These are phyloP conservation scores for Amphicarpaea edgeworthii DNA, from an alignment of 306 rosid genomes.

Conservation along the genomic window DNA sequence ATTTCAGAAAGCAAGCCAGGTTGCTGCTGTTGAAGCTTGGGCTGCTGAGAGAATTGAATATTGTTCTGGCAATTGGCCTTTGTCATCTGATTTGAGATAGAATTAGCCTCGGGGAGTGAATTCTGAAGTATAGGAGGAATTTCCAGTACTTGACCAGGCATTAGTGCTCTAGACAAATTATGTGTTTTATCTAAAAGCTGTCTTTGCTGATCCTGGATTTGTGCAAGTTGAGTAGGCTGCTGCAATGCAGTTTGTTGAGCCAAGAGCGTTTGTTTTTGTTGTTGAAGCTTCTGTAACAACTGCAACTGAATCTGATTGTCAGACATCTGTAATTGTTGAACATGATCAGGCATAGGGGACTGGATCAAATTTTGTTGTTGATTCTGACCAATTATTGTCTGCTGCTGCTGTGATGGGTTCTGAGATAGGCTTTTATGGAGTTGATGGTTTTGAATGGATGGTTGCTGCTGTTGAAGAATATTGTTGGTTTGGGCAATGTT, in stretches of 20 bases:
- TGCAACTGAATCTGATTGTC: constrained; percentile 78
- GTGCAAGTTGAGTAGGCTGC: constrained; percentile 69
- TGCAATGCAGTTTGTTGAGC: constrained; percentile 73
- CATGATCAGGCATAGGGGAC: constrained; percentile 64
- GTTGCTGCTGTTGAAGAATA: constrained; percentile 77
- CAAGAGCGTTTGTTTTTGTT: constrained; percentile 71
- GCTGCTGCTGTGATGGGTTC: constrained; percentile 62
- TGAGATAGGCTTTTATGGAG: constrained; percentile 68
- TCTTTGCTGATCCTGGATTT: constrained; percentile 81
- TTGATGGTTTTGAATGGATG: constrained; percentile 68
- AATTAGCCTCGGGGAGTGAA: constrained; percentile 58
- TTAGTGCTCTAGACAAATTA: constrained; percentile 61
- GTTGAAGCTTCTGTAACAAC: constrained; percentile 83
- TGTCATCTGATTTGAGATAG: constrained; percentile 60
- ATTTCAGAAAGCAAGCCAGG: constrained; percentile 60
- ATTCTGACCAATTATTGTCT: constrained; percentile 61
- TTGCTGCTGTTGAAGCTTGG: constrained; percentile 77
- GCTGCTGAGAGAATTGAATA: constrained; percentile 65
- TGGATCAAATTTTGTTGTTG: constrained; percentile 72
- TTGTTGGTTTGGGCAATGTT: constrained; percentile 58
- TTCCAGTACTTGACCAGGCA: constrained; percentile 65
- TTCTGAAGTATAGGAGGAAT: constrained; percentile 57
- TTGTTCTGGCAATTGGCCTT: constrained; percentile 56
- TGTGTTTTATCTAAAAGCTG: constrained; percentile 70
- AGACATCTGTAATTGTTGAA: constrained; percentile 73